These are phyloP conservation scores for Drechslerella dactyloides DNA, from an alignment of 2,329 filamentous ascomycete genomes.

Conservation along the genomic window DNA sequence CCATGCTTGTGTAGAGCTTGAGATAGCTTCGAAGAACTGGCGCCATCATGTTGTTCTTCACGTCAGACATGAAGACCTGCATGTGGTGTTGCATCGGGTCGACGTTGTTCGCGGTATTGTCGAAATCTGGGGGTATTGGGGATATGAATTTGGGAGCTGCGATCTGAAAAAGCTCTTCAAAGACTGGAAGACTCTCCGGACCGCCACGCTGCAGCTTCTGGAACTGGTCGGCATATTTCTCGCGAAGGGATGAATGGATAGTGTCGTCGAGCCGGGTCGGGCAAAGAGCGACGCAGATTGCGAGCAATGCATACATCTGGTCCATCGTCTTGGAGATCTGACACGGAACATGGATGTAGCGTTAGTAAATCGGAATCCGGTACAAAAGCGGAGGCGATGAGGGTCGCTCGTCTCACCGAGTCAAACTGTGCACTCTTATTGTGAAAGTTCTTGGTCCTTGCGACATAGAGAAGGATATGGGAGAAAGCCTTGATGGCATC, in stretches of 20 bases:
- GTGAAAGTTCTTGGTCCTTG: slow-evolving; percentile 99
- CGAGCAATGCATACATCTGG: slow-evolving; percentile 98
- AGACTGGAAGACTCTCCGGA: slow-evolving; percentile 91
- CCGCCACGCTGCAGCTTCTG: slow-evolving; percentile 95
- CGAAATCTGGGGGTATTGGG: slow-evolving; percentile 94
- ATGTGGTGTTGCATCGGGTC: slow-evolving; percentile 98
- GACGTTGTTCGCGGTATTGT: slow-evolving; percentile 92
- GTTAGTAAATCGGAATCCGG: no score
- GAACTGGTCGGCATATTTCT: slow-evolving; percentile 99
- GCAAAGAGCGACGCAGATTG: slow-evolving; percentile 98
- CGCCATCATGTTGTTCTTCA: slow-evolving; percentile 94
- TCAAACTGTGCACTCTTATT: slow-evolving; percentile 96
- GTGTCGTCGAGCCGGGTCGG: slow-evolving; percentile 97
- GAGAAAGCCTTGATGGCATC: slow-evolving; percentile 99
- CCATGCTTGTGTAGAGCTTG: slow-evolving; percentile 99
- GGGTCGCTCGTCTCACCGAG: slow-evolving; percentile 61
- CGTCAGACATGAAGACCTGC: slow-evolving; percentile 98
- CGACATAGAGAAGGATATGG: slow-evolving; percentile 99
- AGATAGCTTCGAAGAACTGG: slow-evolving; percentile 98
- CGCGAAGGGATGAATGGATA: slow-evolving; percentile 94
- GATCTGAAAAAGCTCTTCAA: slow-evolving; percentile 95
- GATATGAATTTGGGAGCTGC: slow-evolving; percentile 99
- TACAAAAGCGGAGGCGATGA: background rate
- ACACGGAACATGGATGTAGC: background rate
- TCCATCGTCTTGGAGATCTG: slow-evolving; percentile 98